These are phyloP conservation scores for Naganishia kalamii DNA, from an alignment of 768 basidiomycete genomes.

Conservation along the genomic window DNA sequence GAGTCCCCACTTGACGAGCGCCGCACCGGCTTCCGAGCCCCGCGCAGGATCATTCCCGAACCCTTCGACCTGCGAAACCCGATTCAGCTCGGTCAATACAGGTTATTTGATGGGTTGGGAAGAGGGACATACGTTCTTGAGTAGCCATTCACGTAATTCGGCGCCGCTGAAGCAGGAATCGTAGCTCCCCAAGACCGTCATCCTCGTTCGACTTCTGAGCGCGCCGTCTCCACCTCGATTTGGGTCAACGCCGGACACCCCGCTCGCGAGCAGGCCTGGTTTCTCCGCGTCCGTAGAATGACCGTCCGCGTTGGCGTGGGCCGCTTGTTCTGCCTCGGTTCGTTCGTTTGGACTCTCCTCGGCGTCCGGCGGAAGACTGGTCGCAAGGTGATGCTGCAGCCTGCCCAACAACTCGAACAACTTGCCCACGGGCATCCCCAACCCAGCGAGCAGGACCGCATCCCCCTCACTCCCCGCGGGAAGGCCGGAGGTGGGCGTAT, in stretches of 20 bases:
- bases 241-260: constrained; percentile 53
- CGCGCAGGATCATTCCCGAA: constrained; percentile 71
- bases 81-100: background rate
- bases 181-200: constrained; percentile 42
- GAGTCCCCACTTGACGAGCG: constrained; percentile 55
- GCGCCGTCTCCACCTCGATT: constrained; percentile 23
- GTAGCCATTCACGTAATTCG: constrained; percentile 79
- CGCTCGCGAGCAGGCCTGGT: constrained; percentile 63
- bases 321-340: background rate
- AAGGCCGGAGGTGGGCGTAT: constrained; percentile 51
- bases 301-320: constrained; percentile 46
- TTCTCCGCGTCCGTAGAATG: constrained; percentile 50
- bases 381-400: constrained; percentile 44
- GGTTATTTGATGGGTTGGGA: background rate
- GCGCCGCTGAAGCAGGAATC: constrained; percentile 79
- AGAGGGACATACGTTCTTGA: constrained; percentile 52
- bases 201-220: constrained; percentile 36
- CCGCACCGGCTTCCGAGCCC: constrained; percentile 66
- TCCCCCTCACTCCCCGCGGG: constrained; percentile 63
- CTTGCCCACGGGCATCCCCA: constrained; percentile 46
- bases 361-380: constrained; percentile 44
- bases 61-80: constrained; percentile 52
- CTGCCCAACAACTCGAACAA: constrained; percentile 30
- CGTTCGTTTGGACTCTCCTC: background rate
- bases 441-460: constrained; percentile 34